Percentiles rank a stretch among this genome's conserved stretches.
phyloP scores from a whole-genome alignment of 129 eudicot species.

The Flaveria brownii region DNA sequence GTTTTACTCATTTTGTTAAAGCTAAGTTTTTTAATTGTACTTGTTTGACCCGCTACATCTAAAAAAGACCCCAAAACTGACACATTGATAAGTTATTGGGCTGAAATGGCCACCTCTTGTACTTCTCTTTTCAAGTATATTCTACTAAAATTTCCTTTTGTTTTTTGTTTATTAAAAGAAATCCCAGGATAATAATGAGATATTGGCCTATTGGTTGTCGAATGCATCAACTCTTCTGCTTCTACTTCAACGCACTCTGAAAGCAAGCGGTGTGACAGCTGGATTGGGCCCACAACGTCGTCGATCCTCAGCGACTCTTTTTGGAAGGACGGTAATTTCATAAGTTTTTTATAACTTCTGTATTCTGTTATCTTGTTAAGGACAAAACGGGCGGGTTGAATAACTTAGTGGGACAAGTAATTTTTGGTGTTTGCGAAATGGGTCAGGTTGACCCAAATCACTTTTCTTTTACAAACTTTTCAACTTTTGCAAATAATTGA shows the following conservation, averaged over 20 bases:
- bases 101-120: not conserved
- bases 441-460: conserved; percentile 2
- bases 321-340: conserved; percentile 73
- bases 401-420: not conserved
- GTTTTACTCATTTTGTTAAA: not conserved
- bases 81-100: not conserved
- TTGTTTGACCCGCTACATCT: not conserved
- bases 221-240: conserved; percentile 90
- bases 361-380: not conserved
- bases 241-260: conserved; percentile 88
- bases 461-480: not conserved
- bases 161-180: conserved; percentile 40
- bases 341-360: not conserved
- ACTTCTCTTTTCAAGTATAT: not conserved
- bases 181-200: conserved; percentile 87
- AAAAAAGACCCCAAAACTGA: not conserved
- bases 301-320: conserved; percentile 74
- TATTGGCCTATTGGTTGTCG: conserved; percentile 90
- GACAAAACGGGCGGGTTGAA: not conserved
- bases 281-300: conserved; percentile 85
- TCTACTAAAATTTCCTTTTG: not conserved
- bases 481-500: not conserved
- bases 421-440: not conserved
- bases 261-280: conserved; percentile 81
- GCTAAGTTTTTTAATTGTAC: not conserved